Base-by-base conservation (phyloP, 2,329 filamentous ascomycete genomes). In the Claviceps sp. region DNA sequence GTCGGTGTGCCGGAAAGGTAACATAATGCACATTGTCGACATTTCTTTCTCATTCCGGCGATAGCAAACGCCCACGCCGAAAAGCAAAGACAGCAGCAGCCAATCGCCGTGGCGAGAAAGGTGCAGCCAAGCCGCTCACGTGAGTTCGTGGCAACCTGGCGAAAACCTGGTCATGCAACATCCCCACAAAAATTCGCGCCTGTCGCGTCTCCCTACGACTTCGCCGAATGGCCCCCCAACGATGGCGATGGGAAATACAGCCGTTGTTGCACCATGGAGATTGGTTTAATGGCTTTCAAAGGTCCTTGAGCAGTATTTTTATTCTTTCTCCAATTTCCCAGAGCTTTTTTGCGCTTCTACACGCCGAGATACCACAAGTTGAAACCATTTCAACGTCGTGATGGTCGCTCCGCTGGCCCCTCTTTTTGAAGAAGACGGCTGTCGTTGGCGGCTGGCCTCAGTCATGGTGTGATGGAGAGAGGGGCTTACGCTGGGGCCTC, bases 131-230 rank as follows among this genome's bases (percentile, higher is more conserved):
- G 54, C 48, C 49, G 14, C 60, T 72, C 70, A 72, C 69, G 70
- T 72, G 70, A 63, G 66, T 68, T 67, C 70, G 70, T 65, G 70
- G 61, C 60, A 61, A 65, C 61, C 62, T 71, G 66, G 69, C 64
- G 67, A 61, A 55, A 57, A 58, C 60, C 55, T 55, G 56, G 62
- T 57, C 55, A 50, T 60, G 63, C 62, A 58, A 59, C 59, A 59
- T 59, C 60, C 3, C 63, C 64, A 61, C 65, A 61, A 65, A 63
- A 62, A 55, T 64, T 64, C 67, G 67, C 67, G 67, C 63, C 65
- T 62, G 66, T 67, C 70, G 70, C 70, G 70, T 71, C 67, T 68
- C 63, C 66, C 67, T 58, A 60, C 62, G 61, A 69, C 67, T 58
- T 68, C 66, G 65, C 62, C 59, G 59, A 62, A 65, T 64, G 30